Percentiles rank a stretch among this genome's conserved stretches.
Evolutionary conservation across 73 alveolate species (phyloP).

Genomic region (Uronychia binucleata): DNA sequence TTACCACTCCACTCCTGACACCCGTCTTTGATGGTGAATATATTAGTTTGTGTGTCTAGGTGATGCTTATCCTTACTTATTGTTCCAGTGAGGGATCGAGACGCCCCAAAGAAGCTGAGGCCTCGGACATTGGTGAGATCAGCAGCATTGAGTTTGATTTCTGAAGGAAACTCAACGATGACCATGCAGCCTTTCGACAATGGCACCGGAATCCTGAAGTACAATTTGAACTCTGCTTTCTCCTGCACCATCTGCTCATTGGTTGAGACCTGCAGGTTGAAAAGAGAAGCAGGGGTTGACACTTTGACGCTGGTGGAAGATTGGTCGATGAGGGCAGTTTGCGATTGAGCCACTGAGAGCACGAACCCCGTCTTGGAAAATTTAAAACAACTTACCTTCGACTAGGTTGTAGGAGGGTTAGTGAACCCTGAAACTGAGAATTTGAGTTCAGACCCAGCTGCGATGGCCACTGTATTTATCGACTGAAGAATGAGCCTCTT

Average conservation of each 20-base stretch:
- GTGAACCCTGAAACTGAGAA: not conserved
- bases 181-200: conserved; percentile 5
- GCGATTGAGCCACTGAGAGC: not conserved
- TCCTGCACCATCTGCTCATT: conserved; percentile 1
- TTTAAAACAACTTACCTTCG: not conserved
- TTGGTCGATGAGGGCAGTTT: not conserved
- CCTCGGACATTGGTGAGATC: conserved; percentile 10
- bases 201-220: not conserved
- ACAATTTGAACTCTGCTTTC: not conserved
- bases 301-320: not conserved
- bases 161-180: not conserved
- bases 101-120: not conserved
- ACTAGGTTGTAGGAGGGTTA: not conserved
- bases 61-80: not conserved
- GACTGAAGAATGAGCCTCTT: not conserved
- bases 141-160: not conserved
- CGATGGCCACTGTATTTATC: not conserved
- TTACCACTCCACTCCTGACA: not conserved
- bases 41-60: not conserved
- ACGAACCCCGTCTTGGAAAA: not conserved
- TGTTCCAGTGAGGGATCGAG: not conserved
- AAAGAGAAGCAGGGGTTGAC: not conserved
- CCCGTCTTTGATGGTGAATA: not conserved
- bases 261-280: not conserved
- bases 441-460: not conserved